Conservation (phyloP, 257 asterid genomes). For the Fraxinus cuspidata region DNA sequence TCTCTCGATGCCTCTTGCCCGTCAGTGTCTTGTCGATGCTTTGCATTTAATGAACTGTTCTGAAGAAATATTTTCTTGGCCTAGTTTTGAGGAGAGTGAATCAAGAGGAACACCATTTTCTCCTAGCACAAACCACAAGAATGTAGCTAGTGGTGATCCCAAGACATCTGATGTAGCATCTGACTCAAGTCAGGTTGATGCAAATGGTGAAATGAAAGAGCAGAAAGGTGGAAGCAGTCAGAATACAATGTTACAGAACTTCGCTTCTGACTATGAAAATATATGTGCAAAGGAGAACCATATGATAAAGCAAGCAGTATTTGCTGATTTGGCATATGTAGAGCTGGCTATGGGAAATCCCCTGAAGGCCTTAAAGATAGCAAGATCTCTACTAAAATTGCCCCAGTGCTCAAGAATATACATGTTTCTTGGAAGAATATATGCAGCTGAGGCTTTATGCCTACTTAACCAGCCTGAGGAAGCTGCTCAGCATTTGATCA, state of each 20-base stretch:
- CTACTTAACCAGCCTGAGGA: conserved; percentile 68
- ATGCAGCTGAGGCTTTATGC: conserved; percentile 91
- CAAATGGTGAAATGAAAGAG: conserved; percentile 80
- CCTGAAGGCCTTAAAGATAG: conserved; percentile 54
- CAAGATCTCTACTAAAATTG: conserved; percentile 60
- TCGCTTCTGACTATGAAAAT: conserved; percentile 53
- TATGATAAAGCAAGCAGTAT: conserved; percentile 62
- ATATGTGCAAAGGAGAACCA: conserved; percentile 56
- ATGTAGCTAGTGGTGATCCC: conserved; percentile 37
- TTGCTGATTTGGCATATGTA: conserved; percentile 77
- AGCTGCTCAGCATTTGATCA: conserved; percentile 64
- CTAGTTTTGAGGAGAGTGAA: conserved; percentile 47
- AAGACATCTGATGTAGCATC: conserved; percentile 39
- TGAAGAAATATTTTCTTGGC: conserved; percentile 40
- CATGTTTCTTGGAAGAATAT: conserved; percentile 60
- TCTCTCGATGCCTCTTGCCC: conserved; percentile 65
- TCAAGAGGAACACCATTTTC: conserved; percentile 40
- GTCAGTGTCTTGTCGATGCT: conserved; percentile 73
- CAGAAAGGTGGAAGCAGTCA: conserved; percentile 56
- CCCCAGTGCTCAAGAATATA: conserved; percentile 56
- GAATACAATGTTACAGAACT: conserved; percentile 47
- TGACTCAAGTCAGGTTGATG: conserved; percentile 38
- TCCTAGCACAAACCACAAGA: conserved; percentile 37
- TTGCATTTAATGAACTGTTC: conserved; percentile 54
- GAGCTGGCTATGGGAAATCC: conserved; percentile 80